Percentiles rank a stretch among this genome's conserved stretches.
These are phyloP conservation scores for Hypoxylon sp. DNA, from an alignment of 2,329 filamentous ascomycete genomes.

Conservation along the genomic window DNA sequence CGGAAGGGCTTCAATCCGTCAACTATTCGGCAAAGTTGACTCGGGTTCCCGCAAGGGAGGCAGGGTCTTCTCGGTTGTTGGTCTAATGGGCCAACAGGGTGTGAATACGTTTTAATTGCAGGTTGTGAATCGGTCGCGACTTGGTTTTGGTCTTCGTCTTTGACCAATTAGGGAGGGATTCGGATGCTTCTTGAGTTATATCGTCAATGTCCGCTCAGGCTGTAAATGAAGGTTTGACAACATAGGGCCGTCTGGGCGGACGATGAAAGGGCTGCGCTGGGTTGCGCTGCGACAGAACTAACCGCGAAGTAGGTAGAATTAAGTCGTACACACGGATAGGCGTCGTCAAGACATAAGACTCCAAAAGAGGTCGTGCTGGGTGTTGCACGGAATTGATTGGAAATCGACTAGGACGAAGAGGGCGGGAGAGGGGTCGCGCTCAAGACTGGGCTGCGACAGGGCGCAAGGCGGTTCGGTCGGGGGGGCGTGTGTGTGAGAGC, in stretches of 20 bases:
- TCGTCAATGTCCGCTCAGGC: conserved; percentile 29
- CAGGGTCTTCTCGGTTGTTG: conserved; percentile 19
- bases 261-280: conserved; percentile 35
- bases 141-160: conserved; percentile 11
- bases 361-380: conserved; percentile 38
- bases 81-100: conserved; percentile 26
- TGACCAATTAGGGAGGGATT: conserved; percentile 24
- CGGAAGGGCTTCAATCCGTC: conserved; percentile 35
- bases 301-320: conserved; percentile 29
- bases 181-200: conserved; percentile 20
- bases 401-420: conserved; percentile 39
- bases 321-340: conserved; percentile 43
- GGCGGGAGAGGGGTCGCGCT: conserved; percentile 39
- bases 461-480: conserved; percentile 39
- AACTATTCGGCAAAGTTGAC: conserved; percentile 35
- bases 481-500: conserved; percentile 16
- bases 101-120: conserved; percentile 20
- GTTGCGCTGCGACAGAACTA: conserved; percentile 42
- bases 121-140: conserved; percentile 27
- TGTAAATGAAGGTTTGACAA: conserved; percentile 33
- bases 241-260: conserved; percentile 29
- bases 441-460: conserved; percentile 42
- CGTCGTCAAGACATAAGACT: conserved; percentile 41
- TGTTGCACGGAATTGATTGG: conserved; percentile 46
- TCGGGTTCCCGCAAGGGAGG: conserved; percentile 43